Conservation (phyloP, 257 asterid species). For the Solanum sparsipilum region DNA sequence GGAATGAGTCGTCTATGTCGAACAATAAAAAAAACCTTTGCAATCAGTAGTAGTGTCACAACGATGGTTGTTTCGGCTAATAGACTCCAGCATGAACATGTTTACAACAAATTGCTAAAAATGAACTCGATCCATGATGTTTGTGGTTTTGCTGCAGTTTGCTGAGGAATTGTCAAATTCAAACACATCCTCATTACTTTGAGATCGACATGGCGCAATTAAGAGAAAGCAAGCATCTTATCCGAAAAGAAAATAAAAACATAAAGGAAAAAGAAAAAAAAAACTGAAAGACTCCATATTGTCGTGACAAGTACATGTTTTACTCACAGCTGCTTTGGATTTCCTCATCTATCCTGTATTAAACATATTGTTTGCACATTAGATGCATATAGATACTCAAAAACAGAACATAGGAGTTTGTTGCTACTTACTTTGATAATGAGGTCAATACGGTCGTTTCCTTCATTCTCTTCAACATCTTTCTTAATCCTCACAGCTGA, state of each 20-base stretch:
- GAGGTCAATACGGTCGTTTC: background rate
- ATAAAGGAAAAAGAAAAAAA: too few relatives aligned
- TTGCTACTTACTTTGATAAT: background rate
- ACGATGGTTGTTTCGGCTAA: too few relatives aligned
- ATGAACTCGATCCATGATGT: too few relatives aligned
- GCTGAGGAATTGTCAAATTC: background rate
- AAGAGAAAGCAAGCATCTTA: too few relatives aligned
- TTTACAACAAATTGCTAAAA: too few relatives aligned
- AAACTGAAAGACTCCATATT: too few relatives aligned
- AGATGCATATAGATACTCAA: background rate
- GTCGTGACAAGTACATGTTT: background rate
- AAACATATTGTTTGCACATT: background rate
- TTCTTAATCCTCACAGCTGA: background rate
- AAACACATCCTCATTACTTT: background rate
- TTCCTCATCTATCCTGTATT: background rate
- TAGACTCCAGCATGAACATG: too few relatives aligned
- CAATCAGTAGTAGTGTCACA: too few relatives aligned
- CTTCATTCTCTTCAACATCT: background rate
- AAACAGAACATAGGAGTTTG: background rate
- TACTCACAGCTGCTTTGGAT: background rate
- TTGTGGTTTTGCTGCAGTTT: too few relatives aligned
- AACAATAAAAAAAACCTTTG: too few relatives aligned
- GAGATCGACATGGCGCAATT: background rate
- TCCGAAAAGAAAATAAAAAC: too few relatives aligned
- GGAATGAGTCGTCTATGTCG: too few relatives aligned